Evolutionary conservation across 2,329 filamentous ascomycete genomes (phyloP).

Genomic region (Colletotrichum lini): DNA sequence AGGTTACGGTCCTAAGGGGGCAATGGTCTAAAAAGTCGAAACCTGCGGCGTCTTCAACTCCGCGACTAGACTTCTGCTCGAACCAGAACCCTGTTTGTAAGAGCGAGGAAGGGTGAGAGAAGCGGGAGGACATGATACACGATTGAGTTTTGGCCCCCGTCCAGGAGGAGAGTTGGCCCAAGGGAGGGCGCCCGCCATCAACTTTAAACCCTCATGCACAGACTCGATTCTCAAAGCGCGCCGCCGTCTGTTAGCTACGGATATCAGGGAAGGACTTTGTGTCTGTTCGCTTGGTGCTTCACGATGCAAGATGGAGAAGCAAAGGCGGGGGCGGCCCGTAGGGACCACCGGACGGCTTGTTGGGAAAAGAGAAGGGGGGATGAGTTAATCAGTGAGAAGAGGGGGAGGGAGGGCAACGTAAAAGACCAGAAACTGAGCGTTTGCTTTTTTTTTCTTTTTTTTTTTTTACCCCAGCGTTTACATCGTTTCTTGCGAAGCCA

Average conservation of each 20-base stretch:
- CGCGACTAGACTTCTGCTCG: background rate
- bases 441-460: background rate
- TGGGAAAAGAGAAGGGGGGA: too few relatives aligned
- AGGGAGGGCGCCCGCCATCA: background rate
- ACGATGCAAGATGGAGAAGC: background rate
- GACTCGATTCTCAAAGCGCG: background rate
- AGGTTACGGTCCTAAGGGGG: background rate
- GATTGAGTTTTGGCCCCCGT: constrained; percentile 12
- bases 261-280: background rate
- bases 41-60: background rate
- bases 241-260: constrained; percentile 4
- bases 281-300: background rate
- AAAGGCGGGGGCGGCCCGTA: background rate
- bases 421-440: background rate
- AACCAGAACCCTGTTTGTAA: background rate
- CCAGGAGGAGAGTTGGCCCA: background rate
- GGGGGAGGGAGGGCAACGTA: background rate
- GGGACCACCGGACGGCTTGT: background rate
- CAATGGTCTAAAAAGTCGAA: background rate
- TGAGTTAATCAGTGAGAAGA: background rate
- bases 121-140: background rate
- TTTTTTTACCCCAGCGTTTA: background rate
- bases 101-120: background rate
- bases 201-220: background rate
- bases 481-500: background rate